A percentile compares a stretch with the other conserved stretches of the same genome.
Evolutionary conservation across 1,284 basidiomycete species (phyloP).

Genomic region (Irpex lacteus): DNA sequence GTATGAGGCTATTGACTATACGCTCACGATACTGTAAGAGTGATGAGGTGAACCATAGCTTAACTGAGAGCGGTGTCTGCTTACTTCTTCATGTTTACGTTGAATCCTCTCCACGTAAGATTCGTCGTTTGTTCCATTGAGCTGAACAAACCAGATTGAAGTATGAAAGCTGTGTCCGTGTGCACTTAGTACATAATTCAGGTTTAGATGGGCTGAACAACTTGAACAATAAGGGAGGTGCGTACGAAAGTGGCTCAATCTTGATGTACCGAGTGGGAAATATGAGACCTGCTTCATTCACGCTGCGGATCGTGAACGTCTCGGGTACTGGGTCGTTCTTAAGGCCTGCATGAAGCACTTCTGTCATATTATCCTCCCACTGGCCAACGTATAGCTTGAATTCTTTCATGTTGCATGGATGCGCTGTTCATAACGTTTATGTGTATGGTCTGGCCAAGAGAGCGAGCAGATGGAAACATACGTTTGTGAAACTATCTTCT

Average conservation of each 20-base stretch:
- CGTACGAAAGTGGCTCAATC: conserved; percentile 71
- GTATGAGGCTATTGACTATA: conserved; percentile 60
- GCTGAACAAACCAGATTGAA: conserved; percentile 71
- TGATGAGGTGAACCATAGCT: background rate
- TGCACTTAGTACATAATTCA: conserved; percentile 34
- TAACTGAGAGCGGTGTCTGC: conserved; percentile 16
- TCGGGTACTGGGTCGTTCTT: conserved; percentile 65
- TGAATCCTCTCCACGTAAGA: conserved; percentile 52
- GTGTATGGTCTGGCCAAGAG: background rate
- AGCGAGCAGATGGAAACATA: conserved; percentile 27
- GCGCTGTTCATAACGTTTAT: conserved; percentile 37
- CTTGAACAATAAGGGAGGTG: conserved; percentile 11
- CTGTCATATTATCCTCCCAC: conserved; percentile 60
- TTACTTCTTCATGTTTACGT: conserved; percentile 57
- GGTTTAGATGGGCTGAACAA: background rate
- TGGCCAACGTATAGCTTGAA: conserved; percentile 69
- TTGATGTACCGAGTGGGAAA: conserved; percentile 70
- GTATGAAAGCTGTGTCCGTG: conserved; percentile 71
- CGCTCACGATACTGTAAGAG: conserved; percentile 59
- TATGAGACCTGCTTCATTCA: conserved; percentile 49
- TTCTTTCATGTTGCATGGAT: conserved; percentile 82
- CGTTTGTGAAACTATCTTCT: conserved; percentile 50
- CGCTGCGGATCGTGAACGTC: conserved; percentile 56
- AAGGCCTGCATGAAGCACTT: conserved; percentile 56
- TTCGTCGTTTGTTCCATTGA: conserved; percentile 57